A percentile compares a stretch with the other conserved stretches of the same genome.
phyloP scores from a whole-genome alignment of 2,329 filamentous ascomycete species.

The Lachnellula occidentalis region DNA sequence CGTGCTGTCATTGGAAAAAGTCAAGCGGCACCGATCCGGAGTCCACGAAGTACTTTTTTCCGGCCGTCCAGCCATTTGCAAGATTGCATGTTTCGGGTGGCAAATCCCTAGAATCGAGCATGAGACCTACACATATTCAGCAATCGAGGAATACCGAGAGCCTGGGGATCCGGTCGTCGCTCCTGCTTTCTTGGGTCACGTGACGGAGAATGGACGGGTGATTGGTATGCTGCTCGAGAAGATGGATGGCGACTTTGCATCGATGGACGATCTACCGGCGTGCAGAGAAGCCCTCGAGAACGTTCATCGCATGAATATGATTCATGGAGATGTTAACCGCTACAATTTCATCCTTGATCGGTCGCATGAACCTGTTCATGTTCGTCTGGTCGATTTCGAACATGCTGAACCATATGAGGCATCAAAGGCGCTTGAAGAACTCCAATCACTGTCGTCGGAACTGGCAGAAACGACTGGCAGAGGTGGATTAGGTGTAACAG shows the following conservation, averaged over 20 bases:
- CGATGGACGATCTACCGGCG: slow-evolving; percentile 23
- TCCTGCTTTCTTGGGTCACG: slow-evolving; percentile 29
- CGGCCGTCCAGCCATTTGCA: neutral
- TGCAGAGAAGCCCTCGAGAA: slow-evolving; percentile 17
- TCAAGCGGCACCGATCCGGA: slow-evolving; percentile 10
- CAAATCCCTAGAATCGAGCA: neutral
- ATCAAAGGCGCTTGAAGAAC: slow-evolving; percentile 6
- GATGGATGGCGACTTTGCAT: slow-evolving; percentile 24
- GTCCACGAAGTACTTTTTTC: slow-evolving; percentile 3
- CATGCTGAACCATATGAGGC: slow-evolving; percentile 9
- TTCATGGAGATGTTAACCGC: slow-evolving; percentile 7
- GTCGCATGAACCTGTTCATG: slow-evolving; percentile 4
- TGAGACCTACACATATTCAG: neutral
- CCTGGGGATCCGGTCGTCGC: slow-evolving; percentile 3
- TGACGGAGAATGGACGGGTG: slow-evolving; percentile 27
- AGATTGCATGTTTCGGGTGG: neutral
- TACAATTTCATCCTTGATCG: slow-evolving; percentile 9
- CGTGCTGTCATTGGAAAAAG: slow-evolving; percentile 8
- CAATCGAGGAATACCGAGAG: neutral
- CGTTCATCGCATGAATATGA: neutral
- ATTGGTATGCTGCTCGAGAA: slow-evolving; percentile 31
- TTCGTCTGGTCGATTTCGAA: slow-evolving; percentile 8
- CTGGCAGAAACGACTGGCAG: slow-evolving; percentile 9
- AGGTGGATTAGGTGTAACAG: slow-evolving; percentile 1
- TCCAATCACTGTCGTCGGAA: slow-evolving; percentile 5